Base-by-base conservation (phyloP, 148 eudicot species). In the Rhododendron kiyosumense region DNA sequence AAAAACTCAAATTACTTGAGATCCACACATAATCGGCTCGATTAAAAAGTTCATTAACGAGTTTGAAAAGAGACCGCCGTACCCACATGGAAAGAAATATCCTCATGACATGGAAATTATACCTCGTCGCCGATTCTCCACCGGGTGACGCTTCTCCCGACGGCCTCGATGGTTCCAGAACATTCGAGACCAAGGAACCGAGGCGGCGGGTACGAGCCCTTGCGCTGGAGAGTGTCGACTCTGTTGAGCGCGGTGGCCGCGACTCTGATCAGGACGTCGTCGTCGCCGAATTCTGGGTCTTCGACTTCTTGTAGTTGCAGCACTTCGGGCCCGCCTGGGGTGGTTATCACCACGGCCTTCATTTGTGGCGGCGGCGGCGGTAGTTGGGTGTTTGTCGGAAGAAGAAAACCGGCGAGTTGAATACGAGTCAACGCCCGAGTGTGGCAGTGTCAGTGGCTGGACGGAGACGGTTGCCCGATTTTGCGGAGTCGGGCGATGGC, bases 71-170 rank as follows among this genome's bases (percentile, higher is more conserved):
- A 6, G 74, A 34, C 32, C 32, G 32, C 32, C 32, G 32, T 32
- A 32, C 32, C 32, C 32, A 1, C 32, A 32, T 32, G 32, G 1
- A n/a, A 32, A 32, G 34, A 32, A 32, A 32, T 32, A 32, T 46
- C 45, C 45, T 41, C 45, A 41, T 41, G 7, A 41, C 43, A 41
- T 0, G 7, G 45, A 41, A 41, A 41, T 7, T 38, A n/a, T 28
- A 87, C 99, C 96, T 94, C 95, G 54, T 96, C 98, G 22, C 99
- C 98, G 69, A 92, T 81, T 88, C 94, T 96, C 98, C 97, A 96
- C 59, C 99, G 92, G 30, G 90, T 85, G 30, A 96, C 99, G 79
- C 79, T 85, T 22, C 67, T 86, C 32, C 99, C 99, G n/a, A 96
- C 90, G 51, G 92, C 86, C 41, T 89, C 90, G 65, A 96, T 78